Conservation (phyloP, 1,284 basidiomycete species). For the Microbotryomycetes sp. region DNA sequence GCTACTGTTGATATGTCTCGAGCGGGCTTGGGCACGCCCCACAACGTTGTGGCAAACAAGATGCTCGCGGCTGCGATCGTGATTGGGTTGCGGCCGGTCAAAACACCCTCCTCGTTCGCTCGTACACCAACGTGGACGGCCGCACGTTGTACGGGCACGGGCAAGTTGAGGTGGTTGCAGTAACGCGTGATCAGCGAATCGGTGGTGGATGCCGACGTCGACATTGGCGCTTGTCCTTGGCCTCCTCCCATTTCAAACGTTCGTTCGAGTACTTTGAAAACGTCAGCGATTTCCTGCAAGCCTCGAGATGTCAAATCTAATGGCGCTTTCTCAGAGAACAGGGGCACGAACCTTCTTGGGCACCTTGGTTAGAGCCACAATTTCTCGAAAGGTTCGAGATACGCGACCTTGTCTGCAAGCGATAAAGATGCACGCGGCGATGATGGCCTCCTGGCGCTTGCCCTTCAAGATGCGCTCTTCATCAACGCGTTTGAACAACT, state of each 20-base stretch:
- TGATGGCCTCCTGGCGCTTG: conserved; percentile 84
- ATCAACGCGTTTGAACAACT: conserved; percentile 92
- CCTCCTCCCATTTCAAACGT: conserved; percentile 61
- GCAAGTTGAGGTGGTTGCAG: conserved; percentile 87
- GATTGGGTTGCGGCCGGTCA: conserved; percentile 87
- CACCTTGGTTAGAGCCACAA: conserved; percentile 85
- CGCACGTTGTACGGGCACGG: conserved; percentile 69
- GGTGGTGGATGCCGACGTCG: conserved; percentile 48
- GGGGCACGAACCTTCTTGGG: conserved; percentile 64
- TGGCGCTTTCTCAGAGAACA: too few relatives aligned
- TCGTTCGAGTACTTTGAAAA: conserved; percentile 86
- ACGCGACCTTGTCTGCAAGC: conserved; percentile 92
- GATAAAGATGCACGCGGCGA: conserved; percentile 96
- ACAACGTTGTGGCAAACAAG: conserved; percentile 79
- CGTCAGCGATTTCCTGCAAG: conserved; percentile 66
- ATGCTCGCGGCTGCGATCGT: conserved; percentile 95
- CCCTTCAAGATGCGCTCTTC: conserved; percentile 89
- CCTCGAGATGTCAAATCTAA: too few relatives aligned
- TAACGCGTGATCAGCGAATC: conserved; percentile 88
- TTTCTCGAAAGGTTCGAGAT: conserved; percentile 90
- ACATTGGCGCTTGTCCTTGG: conserved; percentile 21
- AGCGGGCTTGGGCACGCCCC: conserved; percentile 65
- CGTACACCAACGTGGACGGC: conserved; percentile 76
- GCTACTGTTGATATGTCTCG: conserved; percentile 90
- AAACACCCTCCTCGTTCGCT: conserved; percentile 74